Evolutionary conservation across 495 filamentous ascomycete species (phyloP).

Genomic region (Cladorrhinum samala): DNA sequence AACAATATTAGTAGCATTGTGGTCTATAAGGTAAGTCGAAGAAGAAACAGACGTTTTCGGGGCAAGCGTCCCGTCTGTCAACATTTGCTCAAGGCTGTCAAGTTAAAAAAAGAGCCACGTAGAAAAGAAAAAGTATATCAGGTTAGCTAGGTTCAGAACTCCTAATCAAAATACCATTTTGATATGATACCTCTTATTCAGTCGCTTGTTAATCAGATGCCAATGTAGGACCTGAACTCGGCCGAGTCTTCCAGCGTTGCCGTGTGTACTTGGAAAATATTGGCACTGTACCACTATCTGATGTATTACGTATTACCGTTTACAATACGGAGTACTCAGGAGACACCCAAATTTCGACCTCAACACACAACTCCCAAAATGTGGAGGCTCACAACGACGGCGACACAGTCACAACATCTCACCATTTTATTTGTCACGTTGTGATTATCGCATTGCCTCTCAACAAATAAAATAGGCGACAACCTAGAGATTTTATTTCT

Average conservation of each 20-base stretch:
- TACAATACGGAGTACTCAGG: neutral
- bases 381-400: constrained; percentile 2
- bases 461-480: neutral
- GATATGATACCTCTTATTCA: too few species aligned
- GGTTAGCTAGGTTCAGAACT: too few species aligned
- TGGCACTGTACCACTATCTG: constrained; percentile 9
- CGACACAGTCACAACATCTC: neutral
- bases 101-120: too few species aligned
- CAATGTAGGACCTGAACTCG: neutral
- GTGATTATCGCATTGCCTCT: neutral
- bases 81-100: too few species aligned
- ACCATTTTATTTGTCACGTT: neutral
- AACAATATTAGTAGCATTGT: neutral
- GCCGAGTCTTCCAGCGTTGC: neutral
- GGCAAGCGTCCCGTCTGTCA: too few species aligned
- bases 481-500: neutral
- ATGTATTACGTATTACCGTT: neutral
- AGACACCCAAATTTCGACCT: neutral
- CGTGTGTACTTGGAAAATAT: neutral
- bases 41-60: too few species aligned
- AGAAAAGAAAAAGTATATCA: too few species aligned
- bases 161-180: too few species aligned
- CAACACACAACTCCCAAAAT: neutral
- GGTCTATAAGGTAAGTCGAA: too few species aligned
- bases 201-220: neutral